These are phyloP conservation scores for Phytophthora litchii DNA, from an alignment of 352 stramenopile genomes.

Conservation along the genomic window DNA sequence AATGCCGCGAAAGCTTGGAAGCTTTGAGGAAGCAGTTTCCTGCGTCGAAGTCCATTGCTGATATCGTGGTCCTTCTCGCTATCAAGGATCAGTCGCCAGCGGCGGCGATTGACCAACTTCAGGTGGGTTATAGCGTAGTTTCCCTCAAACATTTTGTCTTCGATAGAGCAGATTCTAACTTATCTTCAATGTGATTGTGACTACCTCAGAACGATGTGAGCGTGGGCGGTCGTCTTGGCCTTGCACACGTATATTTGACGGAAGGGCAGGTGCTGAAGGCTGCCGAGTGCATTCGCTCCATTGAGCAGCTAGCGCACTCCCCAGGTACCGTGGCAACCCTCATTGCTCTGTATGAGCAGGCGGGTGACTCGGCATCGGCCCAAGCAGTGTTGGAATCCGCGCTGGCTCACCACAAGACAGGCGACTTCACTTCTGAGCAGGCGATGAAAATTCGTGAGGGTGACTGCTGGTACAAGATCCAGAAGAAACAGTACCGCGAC, in stretches of 20 bases:
- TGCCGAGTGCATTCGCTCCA: conserved; percentile 64
- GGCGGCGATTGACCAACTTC: conserved; percentile 53
- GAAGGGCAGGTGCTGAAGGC: conserved; percentile 57
- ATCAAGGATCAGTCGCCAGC: conserved; percentile 68
- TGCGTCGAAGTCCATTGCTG: conserved; percentile 51
- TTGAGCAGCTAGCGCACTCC: conserved; percentile 64
- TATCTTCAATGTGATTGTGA: background rate
- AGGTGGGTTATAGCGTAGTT: conserved; percentile 29
- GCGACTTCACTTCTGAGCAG: conserved; percentile 58
- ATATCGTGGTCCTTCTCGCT: conserved; percentile 71
- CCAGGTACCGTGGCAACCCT: conserved; percentile 83
- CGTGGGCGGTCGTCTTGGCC: conserved; percentile 63
- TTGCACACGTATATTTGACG: conserved; percentile 76
- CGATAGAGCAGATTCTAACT: background rate
- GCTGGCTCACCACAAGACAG: conserved; percentile 54
- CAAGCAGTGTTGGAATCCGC: conserved; percentile 59
- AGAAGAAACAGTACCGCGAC: conserved; percentile 75
- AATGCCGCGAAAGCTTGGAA: conserved; percentile 60
- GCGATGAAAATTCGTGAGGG: conserved; percentile 81
- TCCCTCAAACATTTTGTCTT: conserved; percentile 1
- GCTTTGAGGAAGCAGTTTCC: conserved; percentile 69
- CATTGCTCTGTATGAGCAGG: conserved; percentile 74
- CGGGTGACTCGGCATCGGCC: conserved; percentile 52
- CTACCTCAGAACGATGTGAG: conserved; percentile 47
- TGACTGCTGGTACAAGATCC: conserved; percentile 80